Conservation (phyloP, 345 rosid genomes). For the Erysimum cheiranthoides region DNA sequence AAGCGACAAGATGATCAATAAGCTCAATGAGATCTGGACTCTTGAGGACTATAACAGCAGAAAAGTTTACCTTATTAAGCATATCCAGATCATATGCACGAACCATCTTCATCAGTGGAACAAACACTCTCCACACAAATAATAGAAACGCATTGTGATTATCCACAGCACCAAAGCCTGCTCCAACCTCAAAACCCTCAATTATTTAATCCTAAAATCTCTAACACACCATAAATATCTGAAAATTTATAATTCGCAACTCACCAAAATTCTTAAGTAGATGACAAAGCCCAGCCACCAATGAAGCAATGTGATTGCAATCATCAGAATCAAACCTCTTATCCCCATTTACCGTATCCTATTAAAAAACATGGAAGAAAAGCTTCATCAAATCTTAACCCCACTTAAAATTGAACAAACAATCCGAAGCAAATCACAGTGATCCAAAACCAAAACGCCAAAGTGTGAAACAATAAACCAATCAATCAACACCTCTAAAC, state of each 20-base stretch:
- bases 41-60: constrained; percentile 19
- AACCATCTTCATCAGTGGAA: constrained; percentile 70
- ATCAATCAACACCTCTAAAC: constrained; percentile 27
- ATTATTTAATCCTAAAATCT: background rate
- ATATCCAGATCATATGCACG: constrained; percentile 67
- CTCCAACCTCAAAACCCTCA: constrained; percentile 27
- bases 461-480: background rate
- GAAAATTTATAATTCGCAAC: constrained; percentile 23
- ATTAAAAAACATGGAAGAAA: constrained; percentile 23
- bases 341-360: constrained; percentile 56
- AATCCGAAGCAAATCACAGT: background rate
- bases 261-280: constrained; percentile 68
- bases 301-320: constrained; percentile 51
- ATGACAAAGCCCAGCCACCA: constrained; percentile 79
- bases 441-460: background rate
- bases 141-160: constrained; percentile 53
- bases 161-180: constrained; percentile 49
- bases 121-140: constrained; percentile 70
- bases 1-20: constrained; percentile 30
- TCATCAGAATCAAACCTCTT: constrained; percentile 52
- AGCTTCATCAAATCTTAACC: background rate
- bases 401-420: background rate
- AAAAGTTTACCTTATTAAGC: constrained; percentile 67
- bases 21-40: constrained; percentile 21
- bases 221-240: background rate